Conservation (phyloP, 345 rosid genomes). For the Kandelia obovata region DNA sequence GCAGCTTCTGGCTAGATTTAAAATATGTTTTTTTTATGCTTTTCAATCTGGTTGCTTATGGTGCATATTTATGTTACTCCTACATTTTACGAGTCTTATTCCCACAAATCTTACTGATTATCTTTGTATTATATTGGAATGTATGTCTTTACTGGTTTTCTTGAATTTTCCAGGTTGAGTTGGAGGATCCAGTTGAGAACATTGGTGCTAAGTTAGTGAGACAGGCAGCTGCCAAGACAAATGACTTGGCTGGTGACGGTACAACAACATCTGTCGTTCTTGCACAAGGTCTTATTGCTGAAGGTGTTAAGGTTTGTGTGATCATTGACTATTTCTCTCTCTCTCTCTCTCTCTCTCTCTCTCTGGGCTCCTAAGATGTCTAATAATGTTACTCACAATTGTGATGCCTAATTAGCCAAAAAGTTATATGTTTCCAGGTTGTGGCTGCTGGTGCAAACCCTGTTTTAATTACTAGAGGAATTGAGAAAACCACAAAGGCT, state of each 20-base stretch:
- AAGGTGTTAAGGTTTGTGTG: constrained; percentile 81
- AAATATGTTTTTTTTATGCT: too few relatives aligned
- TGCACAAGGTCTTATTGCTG: constrained; percentile 93
- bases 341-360: not conserved
- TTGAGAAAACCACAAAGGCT: constrained; percentile 89
- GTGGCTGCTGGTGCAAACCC: constrained; percentile 99
- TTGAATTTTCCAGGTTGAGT: constrained; percentile 58
- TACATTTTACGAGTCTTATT: not conserved
- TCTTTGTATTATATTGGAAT: not conserved
- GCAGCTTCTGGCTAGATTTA: too few relatives aligned
- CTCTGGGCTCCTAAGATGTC: not conserved
- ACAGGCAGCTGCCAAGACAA: constrained; percentile 97
- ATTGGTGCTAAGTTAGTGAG: constrained; percentile 96
- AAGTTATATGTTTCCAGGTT: constrained; percentile 40
- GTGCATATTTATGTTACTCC: too few relatives aligned
- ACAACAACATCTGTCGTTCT: constrained; percentile 99
- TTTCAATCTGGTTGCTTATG: too few relatives aligned
- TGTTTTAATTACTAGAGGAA: constrained; percentile 88
- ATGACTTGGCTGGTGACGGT: constrained; percentile 98
- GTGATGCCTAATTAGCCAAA: not conserved
- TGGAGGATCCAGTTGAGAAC: constrained; percentile 98
- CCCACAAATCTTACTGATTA: not conserved
- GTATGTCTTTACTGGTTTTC: not conserved
- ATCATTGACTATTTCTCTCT: not conserved
- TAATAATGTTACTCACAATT: not conserved